phyloP scores from a whole-genome alignment of 1,284 basidiomycete species.

The Lignosus rhinocerotis region DNA sequence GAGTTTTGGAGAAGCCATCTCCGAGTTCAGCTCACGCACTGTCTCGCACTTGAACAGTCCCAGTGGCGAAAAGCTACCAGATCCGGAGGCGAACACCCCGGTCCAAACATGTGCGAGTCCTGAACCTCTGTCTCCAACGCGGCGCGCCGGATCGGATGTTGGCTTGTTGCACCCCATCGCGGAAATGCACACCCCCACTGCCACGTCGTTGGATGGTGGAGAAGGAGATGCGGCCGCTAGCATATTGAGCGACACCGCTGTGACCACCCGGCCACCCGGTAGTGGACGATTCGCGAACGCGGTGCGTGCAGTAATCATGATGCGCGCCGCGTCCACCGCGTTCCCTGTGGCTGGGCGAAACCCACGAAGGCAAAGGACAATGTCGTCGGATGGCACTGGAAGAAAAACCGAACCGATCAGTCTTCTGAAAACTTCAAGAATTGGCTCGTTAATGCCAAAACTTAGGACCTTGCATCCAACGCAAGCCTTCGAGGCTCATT shows the following conservation, averaged over 20 bases:
- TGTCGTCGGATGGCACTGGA: conserved; percentile 39
- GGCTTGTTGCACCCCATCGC: conserved; percentile 24
- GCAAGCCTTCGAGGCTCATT: conserved; percentile 64
- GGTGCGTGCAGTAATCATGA: conserved; percentile 51
- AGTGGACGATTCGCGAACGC: conserved; percentile 42
- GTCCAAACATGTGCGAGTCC: conserved; percentile 24
- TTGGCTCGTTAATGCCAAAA: conserved; percentile 58
- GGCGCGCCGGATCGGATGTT: conserved; percentile 21
- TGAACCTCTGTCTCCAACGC: conserved; percentile 30
- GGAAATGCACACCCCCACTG: conserved; percentile 22
- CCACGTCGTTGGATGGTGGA: conserved; percentile 29
- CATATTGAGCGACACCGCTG: conserved; percentile 18
- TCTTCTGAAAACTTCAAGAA: conserved; percentile 50
- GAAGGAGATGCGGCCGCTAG: conserved; percentile 23
- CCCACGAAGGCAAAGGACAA: conserved; percentile 43
- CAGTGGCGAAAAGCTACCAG: conserved; percentile 19
- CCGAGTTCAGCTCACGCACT: conserved; percentile 21
- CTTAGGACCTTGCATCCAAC: conserved; percentile 55
- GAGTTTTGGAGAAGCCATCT: conserved; percentile 22
- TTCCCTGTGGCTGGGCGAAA: conserved; percentile 28
- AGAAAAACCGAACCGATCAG: conserved; percentile 32
- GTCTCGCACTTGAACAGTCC: conserved; percentile 13
- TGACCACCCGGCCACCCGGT: conserved; percentile 22
- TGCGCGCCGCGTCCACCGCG: conserved; percentile 38
- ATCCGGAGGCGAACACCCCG: conserved; percentile 19